Percentiles rank a stretch among this genome's conserved stretches.
These are phyloP conservation scores for Penicillium sp. DNA, from an alignment of 2,329 filamentous ascomycete species.

Conservation along the genomic window DNA sequence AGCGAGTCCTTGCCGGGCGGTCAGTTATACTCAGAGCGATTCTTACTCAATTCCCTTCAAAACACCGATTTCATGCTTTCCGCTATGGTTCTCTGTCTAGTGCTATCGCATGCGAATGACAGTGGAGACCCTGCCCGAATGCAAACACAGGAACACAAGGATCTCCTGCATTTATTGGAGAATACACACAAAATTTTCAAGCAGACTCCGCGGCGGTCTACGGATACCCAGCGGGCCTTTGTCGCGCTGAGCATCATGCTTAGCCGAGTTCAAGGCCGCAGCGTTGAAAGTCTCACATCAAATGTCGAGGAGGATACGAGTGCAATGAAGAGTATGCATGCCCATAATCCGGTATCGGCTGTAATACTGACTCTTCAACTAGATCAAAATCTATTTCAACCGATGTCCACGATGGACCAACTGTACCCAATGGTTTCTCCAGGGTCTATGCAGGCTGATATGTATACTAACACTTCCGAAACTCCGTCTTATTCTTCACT, in stretches of 20 bases:
- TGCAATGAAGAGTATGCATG: conserved; percentile 1
- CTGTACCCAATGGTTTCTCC: not conserved
- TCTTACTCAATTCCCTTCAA: conserved; percentile 59
- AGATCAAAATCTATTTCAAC: conserved; percentile 8
- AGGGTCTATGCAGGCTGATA: not conserved
- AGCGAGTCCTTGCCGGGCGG: conserved; percentile 56
- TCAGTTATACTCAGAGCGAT: conserved; percentile 53
- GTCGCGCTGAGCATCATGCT: conserved; percentile 31
- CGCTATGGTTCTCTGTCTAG: conserved; percentile 60
- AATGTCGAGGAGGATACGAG: not conserved
- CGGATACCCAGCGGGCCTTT: conserved; percentile 30
- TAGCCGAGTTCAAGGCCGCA: conserved; percentile 18
- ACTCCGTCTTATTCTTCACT: conserved; percentile 16
- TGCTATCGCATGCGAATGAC: conserved; percentile 26
- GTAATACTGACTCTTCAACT: not conserved
- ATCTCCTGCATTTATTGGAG: conserved; percentile 27
- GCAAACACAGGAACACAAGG: conserved; percentile 13
- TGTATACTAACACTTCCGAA: not conserved
- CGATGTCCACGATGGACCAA: not conserved
- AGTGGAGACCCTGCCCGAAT: conserved; percentile 5
- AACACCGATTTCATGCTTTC: conserved; percentile 64
- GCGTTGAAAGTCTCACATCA: not conserved
- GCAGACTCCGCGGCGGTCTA: conserved; percentile 22
- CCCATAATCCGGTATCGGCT: not conserved
- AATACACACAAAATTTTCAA: conserved; percentile 29